phyloP scores from a whole-genome alignment of 495 filamentous ascomycete genomes.

The Sordaria brevicollis region DNA sequence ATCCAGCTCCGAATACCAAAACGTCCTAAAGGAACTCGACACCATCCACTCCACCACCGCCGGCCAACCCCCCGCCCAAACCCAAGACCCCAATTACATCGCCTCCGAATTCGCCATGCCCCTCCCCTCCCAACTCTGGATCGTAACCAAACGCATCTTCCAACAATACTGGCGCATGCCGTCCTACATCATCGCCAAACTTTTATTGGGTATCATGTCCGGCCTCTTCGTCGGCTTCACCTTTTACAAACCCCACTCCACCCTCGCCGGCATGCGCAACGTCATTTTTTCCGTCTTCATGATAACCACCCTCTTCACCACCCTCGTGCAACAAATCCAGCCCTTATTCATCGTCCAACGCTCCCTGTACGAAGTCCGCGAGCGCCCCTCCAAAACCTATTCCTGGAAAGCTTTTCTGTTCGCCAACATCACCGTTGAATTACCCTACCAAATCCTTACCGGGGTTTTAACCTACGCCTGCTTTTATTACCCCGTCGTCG shows the following conservation, averaged over 20 bases:
- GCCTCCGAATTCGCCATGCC: conserved; percentile 22
- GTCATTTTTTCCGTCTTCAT: conserved; percentile 64
- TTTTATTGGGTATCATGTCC: conserved; percentile 25
- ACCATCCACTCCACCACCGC: conserved; percentile 22
- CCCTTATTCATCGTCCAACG: conserved; percentile 57
- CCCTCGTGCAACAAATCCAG: conserved; percentile 54
- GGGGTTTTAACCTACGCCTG: conserved; percentile 48
- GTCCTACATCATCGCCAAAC: conserved; percentile 57
- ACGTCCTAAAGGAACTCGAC: conserved; percentile 48
- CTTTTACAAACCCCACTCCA: conserved; percentile 53
- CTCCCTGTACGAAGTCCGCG: conserved; percentile 58
- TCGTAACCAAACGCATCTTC: conserved; percentile 49
- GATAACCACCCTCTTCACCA: conserved; percentile 53
- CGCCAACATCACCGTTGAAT: conserved; percentile 58
- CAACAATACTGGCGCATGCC: conserved; percentile 72
- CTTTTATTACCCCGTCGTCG: conserved; percentile 57
- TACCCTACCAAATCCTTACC: conserved; percentile 57
- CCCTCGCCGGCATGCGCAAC: conserved; percentile 52
- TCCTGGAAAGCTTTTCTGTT: conserved; percentile 63
- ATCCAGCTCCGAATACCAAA: conserved; percentile 49
- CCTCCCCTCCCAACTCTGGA: conserved; percentile 29
- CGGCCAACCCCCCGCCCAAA: background rate
- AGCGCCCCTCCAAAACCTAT: conserved; percentile 60
- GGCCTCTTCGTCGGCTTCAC: conserved; percentile 67
- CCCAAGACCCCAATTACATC: background rate